Base-by-base conservation (phyloP, 108 stramenopile species). In the Nitzschia putrida region DNA sequence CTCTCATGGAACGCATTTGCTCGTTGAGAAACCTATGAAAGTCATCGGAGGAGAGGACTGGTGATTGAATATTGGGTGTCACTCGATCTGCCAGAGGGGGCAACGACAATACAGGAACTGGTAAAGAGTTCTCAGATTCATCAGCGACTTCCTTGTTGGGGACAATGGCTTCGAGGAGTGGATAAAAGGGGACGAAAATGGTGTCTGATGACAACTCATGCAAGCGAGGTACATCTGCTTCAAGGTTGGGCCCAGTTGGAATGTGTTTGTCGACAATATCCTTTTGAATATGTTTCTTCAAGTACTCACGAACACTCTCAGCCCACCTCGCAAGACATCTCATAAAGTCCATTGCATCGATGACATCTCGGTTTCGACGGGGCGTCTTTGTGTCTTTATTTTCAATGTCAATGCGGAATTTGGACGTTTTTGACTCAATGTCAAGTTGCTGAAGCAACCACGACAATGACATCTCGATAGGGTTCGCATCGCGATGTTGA, bases 391-490 rank as follows among this genome's bases (percentile, higher is more conserved):
- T 69, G 5, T 53, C 60, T 12, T 68, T 66, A 55, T 55, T 25
- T 7, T 71, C 21, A 1, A 64, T 67, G 67, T 88, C 85, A 55
- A 81, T 80, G 45, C 73, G 43, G 45, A 91, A 79, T 10, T 74
- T 66, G 45, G 83, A 42, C 18, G 64, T 61, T 43, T 50, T 45
- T 9, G 47, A 23, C 20, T 75, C 60, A 12, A 52, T 55, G 22
- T 72, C 66, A 45, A 91, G 85, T 52, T 85, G 82, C 56, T 74
- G 39, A 20, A 91, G 54, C 50, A 91, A 53, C 90, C 90, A 88
- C 11, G 80, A 86, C 26, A 91, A 61, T 2, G 80, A 67, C 16
- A 88, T 41, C 14, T 91, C 90, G 8, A 74, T 29, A 18, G 83
- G 81, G 16, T 42, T 24, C 49, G 57, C 57, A 25, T 63, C 64